A percentile compares a stretch with the other conserved stretches of the same genome.
Conservation (phyloP, 1,139 yeast genomes). For the Suhomyces yuchorum region DNA sequence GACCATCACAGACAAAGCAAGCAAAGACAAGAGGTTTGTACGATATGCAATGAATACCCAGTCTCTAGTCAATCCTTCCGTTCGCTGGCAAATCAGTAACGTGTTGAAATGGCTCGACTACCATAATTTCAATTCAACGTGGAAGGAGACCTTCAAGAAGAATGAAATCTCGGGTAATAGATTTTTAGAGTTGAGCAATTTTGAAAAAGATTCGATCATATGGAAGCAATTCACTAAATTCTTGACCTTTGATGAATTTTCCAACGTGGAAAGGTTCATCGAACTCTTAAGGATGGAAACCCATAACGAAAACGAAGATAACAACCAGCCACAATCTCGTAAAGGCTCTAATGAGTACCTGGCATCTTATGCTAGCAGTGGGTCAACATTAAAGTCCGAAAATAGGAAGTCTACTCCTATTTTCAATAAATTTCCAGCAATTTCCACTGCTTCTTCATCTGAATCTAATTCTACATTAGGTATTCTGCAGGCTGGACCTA, state of each 20-base stretch:
- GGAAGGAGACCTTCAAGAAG: constrained; percentile 65
- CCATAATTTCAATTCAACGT: constrained; percentile 68
- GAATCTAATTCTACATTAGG: constrained; percentile 17
- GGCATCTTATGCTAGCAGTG: constrained; percentile 15
- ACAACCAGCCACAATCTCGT: constrained; percentile 20
- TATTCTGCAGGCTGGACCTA: constrained; percentile 17
- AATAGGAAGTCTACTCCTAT: constrained; percentile 37
- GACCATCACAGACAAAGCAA: constrained; percentile 35
- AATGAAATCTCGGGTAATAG: constrained; percentile 63
- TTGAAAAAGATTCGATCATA: constrained; percentile 54
- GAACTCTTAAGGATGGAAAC: constrained; percentile 33
- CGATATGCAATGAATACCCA: constrained; percentile 50
- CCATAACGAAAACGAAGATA: constrained; percentile 13
- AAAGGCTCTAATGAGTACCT: constrained; percentile 24
- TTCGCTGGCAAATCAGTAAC: constrained; percentile 66
- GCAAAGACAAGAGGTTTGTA: constrained; percentile 45
- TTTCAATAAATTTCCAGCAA: constrained; percentile 28
- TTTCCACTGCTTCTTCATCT: constrained; percentile 13
- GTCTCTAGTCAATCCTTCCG: constrained; percentile 24
- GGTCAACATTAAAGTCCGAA: constrained; percentile 24
- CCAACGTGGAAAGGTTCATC: constrained; percentile 59
- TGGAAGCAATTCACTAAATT: constrained; percentile 51
- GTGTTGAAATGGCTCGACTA: constrained; percentile 68
- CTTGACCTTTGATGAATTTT: constrained; percentile 43
- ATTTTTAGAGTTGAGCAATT: constrained; percentile 69